Base-by-base conservation (phyloP, 257 asterid genomes). In the Solanum bulbocastanum region DNA sequence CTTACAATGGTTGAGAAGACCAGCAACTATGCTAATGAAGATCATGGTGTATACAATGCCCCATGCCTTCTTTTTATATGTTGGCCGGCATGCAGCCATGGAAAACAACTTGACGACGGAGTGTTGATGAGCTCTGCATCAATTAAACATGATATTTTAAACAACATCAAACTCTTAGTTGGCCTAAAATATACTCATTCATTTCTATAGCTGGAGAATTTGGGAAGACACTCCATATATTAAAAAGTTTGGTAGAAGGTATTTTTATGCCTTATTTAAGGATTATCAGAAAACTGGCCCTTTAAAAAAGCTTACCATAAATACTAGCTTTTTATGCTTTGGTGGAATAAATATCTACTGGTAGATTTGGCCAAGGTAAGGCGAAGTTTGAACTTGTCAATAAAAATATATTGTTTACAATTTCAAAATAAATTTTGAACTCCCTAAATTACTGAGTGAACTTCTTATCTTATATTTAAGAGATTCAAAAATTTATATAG, bases 341-440 rank as follows among this genome's bases (percentile, higher is more conserved):
- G 44, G 44, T 40, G 44, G 44, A 40, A 40, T 40, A 40, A 40
- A 30, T 69, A 69, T 69, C 39, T 69, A 14, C 76, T 30, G 20
- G 4, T 52, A 52, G 62, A 52, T 52, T 18, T 52, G 0, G 39
- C 39, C 39, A 30, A 22, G 22, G 39, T 30, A 32, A 15, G 76
- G 76, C 4, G 1, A 69, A 32, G 23, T 30, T 20, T 69, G 39
- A 14, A 30, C 75, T 69, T 32, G n/a, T 69, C 23, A 8, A 69
- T 15, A 46, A 12, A 40, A 40, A 39, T 39, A 39, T 39, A 39
- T 0, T 44, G 16, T 44, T 44, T 44, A 13, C 0, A 0, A 44
- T 44, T 44, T 44, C 0, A 12, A n/a, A n/a, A n/a, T n/a, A n/a
- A n/a, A 0, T 0, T 46, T 4, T 6, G 4, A 44, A 44, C 52